Evolutionary conservation across 257 asterid species (phyloP), one percentile per base, ranked within the genome.

Genomic region (Solanum microdontum): DNA sequence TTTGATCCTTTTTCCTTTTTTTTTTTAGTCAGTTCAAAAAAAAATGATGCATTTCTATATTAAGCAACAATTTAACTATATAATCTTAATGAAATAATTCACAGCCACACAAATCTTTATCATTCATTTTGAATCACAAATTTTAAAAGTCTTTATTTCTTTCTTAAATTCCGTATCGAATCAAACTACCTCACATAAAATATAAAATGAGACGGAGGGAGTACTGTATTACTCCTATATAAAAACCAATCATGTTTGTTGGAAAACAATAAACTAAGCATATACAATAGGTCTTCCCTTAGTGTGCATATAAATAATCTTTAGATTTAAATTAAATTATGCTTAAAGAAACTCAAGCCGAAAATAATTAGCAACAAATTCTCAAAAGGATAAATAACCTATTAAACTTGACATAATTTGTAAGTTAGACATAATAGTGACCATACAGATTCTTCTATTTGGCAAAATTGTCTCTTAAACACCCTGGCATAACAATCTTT

Each of bases 141-240:
- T 45, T 45, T 45, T 12, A 13, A 12, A 45, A 45, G 0, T 45
- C 17, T 45, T 13, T 0, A 45, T 45, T 45, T 45, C 7, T 45
- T 45, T 45, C 1, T 45, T 45, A 45, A 45, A 45, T 0, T 45
- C 0, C 7, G 7, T 13, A 45, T 0, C 7, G 0, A 45, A 13
- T 45, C 19, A 45, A 45, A 45, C 7, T 13, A 45, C 2, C 7
- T 45, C 7, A 13, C 7, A 45, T 45, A 45, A 45, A 45, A 45
- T 45, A 45, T 12, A 43, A 43, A 43, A 43, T 43, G 51, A 13
- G 55, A 45, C 19, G 7, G 19, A 12, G 19, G 17, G 55, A 45
- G 19, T 45, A 45, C 19, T 45, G 13, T 45, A 45, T 45, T 45
- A 51, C 62, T 51, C 62, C 1, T 15, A 0, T 51, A 51, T 51